Evolutionary conservation across 192 early-diverging fungal species (phyloP).

Genomic region (Chytriomyces hyalinus): DNA sequence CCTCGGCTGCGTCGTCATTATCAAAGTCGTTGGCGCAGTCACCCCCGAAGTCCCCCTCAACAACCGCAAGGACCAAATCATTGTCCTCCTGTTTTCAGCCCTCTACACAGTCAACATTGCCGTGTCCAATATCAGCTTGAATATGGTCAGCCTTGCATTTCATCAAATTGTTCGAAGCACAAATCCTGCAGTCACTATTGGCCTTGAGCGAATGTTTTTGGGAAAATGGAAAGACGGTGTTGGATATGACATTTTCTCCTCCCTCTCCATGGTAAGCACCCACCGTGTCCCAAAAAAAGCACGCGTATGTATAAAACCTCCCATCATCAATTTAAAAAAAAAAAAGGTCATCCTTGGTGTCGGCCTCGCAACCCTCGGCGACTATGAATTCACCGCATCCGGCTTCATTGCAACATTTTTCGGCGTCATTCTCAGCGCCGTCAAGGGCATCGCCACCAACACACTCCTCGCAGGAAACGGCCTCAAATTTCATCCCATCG

Average conservation of each 20-base stretch:
- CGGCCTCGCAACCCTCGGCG: constrained; percentile 80
- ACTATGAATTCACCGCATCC: constrained; percentile 73
- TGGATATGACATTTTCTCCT: constrained; percentile 54
- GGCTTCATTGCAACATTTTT: constrained; percentile 81
- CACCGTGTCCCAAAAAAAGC: neutral
- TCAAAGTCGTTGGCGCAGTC: constrained; percentile 15
- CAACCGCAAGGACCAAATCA: constrained; percentile 53
- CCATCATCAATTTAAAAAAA: constrained; percentile 11
- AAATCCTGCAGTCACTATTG: constrained; percentile 79
- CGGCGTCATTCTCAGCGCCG: constrained; percentile 76
- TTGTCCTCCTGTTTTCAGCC: constrained; percentile 79
- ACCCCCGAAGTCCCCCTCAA: constrained; percentile 17
- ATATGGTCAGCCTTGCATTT: constrained; percentile 67
- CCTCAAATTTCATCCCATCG: constrained; percentile 80
- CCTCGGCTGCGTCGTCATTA: constrained; percentile 61
- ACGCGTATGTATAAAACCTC: neutral
- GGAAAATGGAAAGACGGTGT: constrained; percentile 52
- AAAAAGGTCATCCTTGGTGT: constrained; percentile 73
- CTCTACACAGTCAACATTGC: constrained; percentile 92
- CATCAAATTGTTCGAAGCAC: constrained; percentile 87
- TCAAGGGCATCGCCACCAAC: constrained; percentile 87
- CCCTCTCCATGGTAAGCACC: constrained; percentile 59
- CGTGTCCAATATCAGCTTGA: constrained; percentile 77
- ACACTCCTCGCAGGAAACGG: constrained; percentile 72
- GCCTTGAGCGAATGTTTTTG: constrained; percentile 67